These are phyloP conservation scores for Candida methanosorbosa DNA, from an alignment of 805 yeast species.

Conservation along the genomic window DNA sequence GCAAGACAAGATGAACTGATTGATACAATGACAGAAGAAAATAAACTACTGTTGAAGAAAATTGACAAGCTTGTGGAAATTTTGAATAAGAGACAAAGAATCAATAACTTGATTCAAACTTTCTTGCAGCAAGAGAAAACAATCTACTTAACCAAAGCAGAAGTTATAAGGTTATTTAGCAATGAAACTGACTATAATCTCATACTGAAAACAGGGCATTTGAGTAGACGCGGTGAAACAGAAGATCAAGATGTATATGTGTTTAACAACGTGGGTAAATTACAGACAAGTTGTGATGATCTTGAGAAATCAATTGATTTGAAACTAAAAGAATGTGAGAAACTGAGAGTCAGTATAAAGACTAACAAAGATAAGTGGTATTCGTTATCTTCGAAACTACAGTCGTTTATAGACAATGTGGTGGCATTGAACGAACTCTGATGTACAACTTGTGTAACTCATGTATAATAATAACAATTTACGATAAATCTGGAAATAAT, in stretches of 20 bases:
- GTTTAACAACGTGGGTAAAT: conserved; percentile 9
- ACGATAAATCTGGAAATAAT: too few relatives aligned
- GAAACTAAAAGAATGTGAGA: conserved; percentile 18
- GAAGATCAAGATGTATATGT: conserved; percentile 17
- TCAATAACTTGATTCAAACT: conserved; percentile 16
- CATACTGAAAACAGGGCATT: conserved; percentile 15
- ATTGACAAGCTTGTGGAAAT: conserved; percentile 15
- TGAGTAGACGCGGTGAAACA: conserved; percentile 7
- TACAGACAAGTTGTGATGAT: conserved; percentile 13
- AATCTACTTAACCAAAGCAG: conserved; percentile 13
- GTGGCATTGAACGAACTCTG: neutral
- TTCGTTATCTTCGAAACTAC: conserved; percentile 7
- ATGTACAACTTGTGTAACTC: neutral
- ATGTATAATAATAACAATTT: too few relatives aligned
- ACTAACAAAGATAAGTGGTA: conserved; percentile 18
- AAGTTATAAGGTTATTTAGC: conserved; percentile 18
- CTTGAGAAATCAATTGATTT: conserved; percentile 11
- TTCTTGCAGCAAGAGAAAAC: conserved; percentile 13
- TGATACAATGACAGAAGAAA: conserved; percentile 12
- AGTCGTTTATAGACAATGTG: neutral
- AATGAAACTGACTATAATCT: conserved; percentile 14
- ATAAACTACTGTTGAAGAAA: conserved; percentile 9
- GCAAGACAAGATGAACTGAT: conserved; percentile 11
- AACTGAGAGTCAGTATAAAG: conserved; percentile 9
- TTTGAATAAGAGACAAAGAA: conserved; percentile 13